Evolutionary conservation across 495 filamentous ascomycete species (phyloP).

Genomic region (Cryomyces antarcticus): DNA sequence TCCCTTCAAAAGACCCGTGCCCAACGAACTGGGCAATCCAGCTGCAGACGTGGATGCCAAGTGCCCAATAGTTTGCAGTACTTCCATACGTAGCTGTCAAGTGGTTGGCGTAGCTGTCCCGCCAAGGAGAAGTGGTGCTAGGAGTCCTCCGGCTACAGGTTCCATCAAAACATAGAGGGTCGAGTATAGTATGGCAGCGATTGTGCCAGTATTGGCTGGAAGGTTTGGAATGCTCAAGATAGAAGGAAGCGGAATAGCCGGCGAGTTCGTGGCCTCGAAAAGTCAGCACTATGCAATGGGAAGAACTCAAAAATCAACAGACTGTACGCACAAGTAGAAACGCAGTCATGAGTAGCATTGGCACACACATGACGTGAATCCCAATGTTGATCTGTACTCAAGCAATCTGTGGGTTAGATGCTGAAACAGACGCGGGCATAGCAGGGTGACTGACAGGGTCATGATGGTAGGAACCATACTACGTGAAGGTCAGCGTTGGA

Average conservation of each 20-base stretch:
- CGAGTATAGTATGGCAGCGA: slow-evolving; percentile 49
- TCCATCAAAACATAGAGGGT: slow-evolving; percentile 81
- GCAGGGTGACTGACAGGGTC: slow-evolving; percentile 35
- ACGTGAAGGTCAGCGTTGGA: slow-evolving; percentile 8
- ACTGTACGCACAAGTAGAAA: slow-evolving; percentile 49
- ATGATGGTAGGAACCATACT: slow-evolving; percentile 95
- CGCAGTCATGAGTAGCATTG: slow-evolving; percentile 56
- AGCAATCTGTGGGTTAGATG: slow-evolving; percentile 1
- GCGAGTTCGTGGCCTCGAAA: slow-evolving; percentile 46
- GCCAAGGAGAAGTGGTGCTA: slow-evolving; percentile 52
- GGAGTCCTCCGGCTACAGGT: slow-evolving; percentile 61
- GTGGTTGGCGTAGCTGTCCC: slow-evolving; percentile 57
- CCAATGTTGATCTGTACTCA: slow-evolving; percentile 46
- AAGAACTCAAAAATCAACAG: neutral
- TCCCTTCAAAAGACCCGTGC: slow-evolving; percentile 73
- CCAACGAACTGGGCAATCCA: slow-evolving; percentile 86
- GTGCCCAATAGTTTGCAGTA: slow-evolving; percentile 48
- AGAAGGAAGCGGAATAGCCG: slow-evolving; percentile 46
- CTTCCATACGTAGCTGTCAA: slow-evolving; percentile 39
- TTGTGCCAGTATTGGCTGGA: slow-evolving; percentile 60
- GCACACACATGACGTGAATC: slow-evolving; percentile 84
- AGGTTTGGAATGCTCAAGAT: slow-evolving; percentile 54
- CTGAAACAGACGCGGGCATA: neutral
- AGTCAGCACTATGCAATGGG: slow-evolving; percentile 5
- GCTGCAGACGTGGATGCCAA: slow-evolving; percentile 42